Conservation (phyloP, 257 asterid genomes). For the Solanum phureja region DNA sequence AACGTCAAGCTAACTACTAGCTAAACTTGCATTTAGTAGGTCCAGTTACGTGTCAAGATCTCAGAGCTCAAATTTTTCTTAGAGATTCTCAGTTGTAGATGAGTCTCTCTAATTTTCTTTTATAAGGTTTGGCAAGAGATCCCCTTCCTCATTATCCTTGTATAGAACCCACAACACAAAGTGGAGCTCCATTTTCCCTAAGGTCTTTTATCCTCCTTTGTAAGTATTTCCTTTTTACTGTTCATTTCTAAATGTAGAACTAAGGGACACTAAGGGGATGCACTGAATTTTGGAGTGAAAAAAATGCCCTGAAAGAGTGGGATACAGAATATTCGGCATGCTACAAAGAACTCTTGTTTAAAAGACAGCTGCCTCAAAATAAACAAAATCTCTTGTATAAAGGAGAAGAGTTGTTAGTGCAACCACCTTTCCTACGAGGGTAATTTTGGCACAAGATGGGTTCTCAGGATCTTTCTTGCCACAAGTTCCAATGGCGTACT, state of each 20-base stretch:
- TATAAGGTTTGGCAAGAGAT: background rate
- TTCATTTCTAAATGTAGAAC: background rate
- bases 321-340: background rate
- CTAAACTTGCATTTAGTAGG: background rate
- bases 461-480: conserved; percentile 73
- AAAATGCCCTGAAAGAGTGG: background rate
- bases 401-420: background rate
- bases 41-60: background rate
- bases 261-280: background rate
- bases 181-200: background rate
- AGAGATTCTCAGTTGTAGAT: background rate
- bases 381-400: background rate
- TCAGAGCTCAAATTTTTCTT: background rate
- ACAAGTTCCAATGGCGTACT: conserved; percentile 62
- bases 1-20: background rate
- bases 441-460: conserved; percentile 74
- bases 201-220: background rate
- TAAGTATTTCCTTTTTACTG: background rate
- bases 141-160: background rate
- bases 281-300: background rate
- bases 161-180: background rate
- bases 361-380: background rate
- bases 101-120: background rate
- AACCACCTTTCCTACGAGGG: conserved; percentile 71
- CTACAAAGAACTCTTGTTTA: background rate